phyloP scores from a whole-genome alignment of 768 basidiomycete species.

The Tricholoma matsutake region DNA sequence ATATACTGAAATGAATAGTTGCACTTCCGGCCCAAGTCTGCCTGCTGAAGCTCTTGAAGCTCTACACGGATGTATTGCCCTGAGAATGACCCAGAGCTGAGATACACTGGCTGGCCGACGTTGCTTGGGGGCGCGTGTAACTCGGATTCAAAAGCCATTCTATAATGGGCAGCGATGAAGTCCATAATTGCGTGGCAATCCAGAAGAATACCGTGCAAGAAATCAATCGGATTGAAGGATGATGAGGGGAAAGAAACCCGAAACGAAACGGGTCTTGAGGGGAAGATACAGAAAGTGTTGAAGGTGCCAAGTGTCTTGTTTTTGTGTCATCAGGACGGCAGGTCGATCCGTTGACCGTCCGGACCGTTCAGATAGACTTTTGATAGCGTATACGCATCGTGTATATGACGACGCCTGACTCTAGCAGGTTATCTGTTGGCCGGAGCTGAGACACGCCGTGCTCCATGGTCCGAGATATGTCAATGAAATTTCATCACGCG shows the following conservation, averaged over 20 bases:
- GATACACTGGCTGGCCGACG: background rate
- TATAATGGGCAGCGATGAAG: background rate
- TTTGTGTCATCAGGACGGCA: background rate
- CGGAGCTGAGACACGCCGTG: background rate
- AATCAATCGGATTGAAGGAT: background rate
- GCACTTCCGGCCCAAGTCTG: conserved; percentile 65
- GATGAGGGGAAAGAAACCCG: no score
- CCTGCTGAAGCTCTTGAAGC: conserved; percentile 61
- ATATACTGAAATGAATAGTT: conserved; percentile 14
- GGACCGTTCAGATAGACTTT: conserved; percentile 1
- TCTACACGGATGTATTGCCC: conserved; percentile 47
- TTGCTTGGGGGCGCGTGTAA: background rate
- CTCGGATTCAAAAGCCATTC: background rate
- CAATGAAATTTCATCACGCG: background rate
- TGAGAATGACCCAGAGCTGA: conserved; percentile 47
- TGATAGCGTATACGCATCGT: background rate
- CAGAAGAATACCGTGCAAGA: background rate
- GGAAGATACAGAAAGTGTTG: background rate
- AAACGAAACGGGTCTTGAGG: background rate
- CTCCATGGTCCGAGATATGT: background rate
- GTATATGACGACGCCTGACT: background rate
- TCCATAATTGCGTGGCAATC: background rate
- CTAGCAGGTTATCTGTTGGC: background rate
- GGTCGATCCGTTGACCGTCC: background rate
- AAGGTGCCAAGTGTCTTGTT: background rate